Evolutionary conservation across 768 basidiomycete genomes (phyloP), one percentile per base, ranked within the genome.

Genomic region (Gloeopeniophorella convolvens): DNA sequence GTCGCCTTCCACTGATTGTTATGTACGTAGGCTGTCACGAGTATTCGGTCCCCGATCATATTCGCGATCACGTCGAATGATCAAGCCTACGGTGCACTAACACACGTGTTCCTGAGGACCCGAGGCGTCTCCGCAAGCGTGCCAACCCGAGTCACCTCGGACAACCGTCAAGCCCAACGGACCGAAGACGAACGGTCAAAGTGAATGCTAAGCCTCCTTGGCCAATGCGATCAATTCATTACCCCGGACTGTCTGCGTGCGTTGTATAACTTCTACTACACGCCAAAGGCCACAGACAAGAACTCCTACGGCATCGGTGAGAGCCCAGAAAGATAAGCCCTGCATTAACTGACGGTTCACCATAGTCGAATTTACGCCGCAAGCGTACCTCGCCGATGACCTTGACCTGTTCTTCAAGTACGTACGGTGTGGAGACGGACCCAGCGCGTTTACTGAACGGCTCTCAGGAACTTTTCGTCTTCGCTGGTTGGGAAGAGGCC

Each of bases 211-310:
- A 30, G 10, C 51, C 42, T n/a, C 44, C 35, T 42, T 56, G 45
- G 27, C 3, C 52, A 63, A 8, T 74, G 73, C 44, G 71, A 71
- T 35, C 36, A 57, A 1, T 45, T 62, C 15, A 76, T 80, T 43
- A 85, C 83, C 0, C 81, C 81, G 6, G 56, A 69, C 3, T 85
- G 82, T 59, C 66, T 85, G 47, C 67, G 77, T 36, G 71, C 72
- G 3, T 56, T 85, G 46, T 85, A 84, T 56, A 76, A 76, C 18
- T 58, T 75, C 5, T 23, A 58, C 8, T 82, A 83, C 50, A 66
- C 70, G 0, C 80, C 79, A 0, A 27, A 59, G 1, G 65, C 69
- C 2, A 67, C 71, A 0, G 57, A 58, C 18, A 65, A 61, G 41
- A 85, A 83, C 60, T 76, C 70, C 33, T 74, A 78, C 42, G 83